These are phyloP conservation scores for Neonectria magnoliae DNA, from an alignment of 2,329 filamentous ascomycete genomes.

Conservation along the genomic window DNA sequence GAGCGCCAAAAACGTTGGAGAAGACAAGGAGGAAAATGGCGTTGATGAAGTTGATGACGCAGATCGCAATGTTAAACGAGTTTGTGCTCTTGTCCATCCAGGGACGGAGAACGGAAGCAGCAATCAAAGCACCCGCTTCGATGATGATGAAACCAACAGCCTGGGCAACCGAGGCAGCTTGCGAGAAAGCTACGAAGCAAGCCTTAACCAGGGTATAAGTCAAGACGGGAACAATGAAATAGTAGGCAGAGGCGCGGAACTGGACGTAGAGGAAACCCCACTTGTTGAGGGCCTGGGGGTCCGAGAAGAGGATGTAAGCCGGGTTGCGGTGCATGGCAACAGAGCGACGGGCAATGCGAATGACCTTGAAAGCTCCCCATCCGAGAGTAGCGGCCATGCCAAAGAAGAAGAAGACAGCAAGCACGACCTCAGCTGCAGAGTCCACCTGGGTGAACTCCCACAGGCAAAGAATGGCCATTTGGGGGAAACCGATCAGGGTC, in stretches of 20 bases:
- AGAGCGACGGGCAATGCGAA: constrained; percentile 87
- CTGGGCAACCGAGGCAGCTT: constrained; percentile 76
- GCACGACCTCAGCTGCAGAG: constrained; percentile 84
- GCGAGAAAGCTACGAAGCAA: constrained; percentile 86
- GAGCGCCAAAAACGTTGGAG: constrained; percentile 85
- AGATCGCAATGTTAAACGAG: constrained; percentile 93
- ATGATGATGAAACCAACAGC: constrained; percentile 85
- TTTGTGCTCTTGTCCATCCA: constrained; percentile 99
- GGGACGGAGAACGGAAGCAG: constrained; percentile 81
- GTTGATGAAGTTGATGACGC: constrained; percentile 89
- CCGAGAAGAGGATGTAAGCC: constrained; percentile 95
- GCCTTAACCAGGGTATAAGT: constrained; percentile 85
- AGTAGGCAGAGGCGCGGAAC: constrained; percentile 95
- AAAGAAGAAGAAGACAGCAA: constrained; percentile 89
- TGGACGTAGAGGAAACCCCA: constrained; percentile 99
- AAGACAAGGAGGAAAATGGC: constrained; percentile 90
- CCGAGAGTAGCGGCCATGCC: constrained; percentile 80
- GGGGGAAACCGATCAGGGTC: constrained; percentile 89
- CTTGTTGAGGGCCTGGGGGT: constrained; percentile 93
- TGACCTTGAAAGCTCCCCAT: constrained; percentile 91
- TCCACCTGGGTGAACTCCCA: constrained; percentile 93
- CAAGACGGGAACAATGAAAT: constrained; percentile 86
- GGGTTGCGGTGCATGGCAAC: constrained; percentile 94
- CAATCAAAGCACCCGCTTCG: constrained; percentile 81
- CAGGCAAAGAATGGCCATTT: constrained; percentile 88